Conservation (phyloP, 441 rosid genomes). For the Corymbia citriodora region DNA sequence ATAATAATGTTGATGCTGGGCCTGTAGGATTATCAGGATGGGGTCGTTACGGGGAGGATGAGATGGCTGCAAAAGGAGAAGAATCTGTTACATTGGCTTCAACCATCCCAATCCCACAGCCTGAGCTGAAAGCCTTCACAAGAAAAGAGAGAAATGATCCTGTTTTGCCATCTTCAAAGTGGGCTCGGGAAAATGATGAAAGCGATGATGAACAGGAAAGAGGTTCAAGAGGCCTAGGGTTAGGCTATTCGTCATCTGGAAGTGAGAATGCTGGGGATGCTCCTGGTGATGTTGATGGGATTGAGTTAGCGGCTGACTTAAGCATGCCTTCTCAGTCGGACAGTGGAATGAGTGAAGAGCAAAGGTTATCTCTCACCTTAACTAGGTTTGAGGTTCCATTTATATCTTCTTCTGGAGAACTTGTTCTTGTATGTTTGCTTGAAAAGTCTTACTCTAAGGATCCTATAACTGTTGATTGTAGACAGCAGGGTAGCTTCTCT, state of each 20-base stretch:
- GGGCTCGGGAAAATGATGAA: conserved; percentile 96
- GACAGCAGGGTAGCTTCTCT: background rate
- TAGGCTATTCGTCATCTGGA: conserved; percentile 90
- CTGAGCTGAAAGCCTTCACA: conserved; percentile 56
- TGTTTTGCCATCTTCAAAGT: conserved; percentile 84
- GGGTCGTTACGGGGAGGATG: conserved; percentile 43
- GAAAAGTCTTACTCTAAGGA: background rate
- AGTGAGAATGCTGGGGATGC: conserved; percentile 79
- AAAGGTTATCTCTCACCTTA: conserved; percentile 42
- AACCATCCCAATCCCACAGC: conserved; percentile 52
- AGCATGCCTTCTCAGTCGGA: conserved; percentile 48
- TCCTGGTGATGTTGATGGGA: conserved; percentile 50
- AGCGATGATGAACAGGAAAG: conserved; percentile 80
- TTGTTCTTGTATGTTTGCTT: background rate
- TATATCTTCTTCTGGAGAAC: background rate
- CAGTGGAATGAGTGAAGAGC: conserved; percentile 78
- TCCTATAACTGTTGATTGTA: background rate
- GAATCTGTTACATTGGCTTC: conserved; percentile 37
- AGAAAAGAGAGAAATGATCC: conserved; percentile 78
- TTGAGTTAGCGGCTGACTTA: conserved; percentile 46
- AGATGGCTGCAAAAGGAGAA: conserved; percentile 28
- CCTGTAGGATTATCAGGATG: conserved; percentile 37
- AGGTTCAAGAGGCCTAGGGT: conserved; percentile 45
- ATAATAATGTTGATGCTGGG: conserved; percentile 44
- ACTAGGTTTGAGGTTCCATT: background rate